Evolutionary conservation across 1,284 basidiomycete genomes (phyloP), one percentile per base, ranked within the genome.

Genomic region (Leccinum glutinopallens): DNA sequence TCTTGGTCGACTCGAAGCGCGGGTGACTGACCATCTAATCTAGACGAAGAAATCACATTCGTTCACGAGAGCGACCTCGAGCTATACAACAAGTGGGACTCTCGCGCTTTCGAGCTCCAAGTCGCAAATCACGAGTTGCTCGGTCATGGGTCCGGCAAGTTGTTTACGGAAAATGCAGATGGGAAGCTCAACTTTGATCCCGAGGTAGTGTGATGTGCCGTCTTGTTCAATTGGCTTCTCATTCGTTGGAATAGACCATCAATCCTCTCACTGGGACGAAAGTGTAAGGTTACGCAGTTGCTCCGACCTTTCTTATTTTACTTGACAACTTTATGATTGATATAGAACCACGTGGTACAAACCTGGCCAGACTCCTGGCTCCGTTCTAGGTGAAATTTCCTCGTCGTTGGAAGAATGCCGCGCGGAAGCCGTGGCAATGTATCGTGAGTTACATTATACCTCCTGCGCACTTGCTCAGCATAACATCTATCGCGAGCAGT

Each of bases 351-450:
- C 88, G 8, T 94, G 93, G 93, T 94, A 94, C 77, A 91, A 90
- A 73, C 84, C 89, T 58, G 92, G 92, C 5, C 91, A 93, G 75
- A 92, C 90, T 1, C 83, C 90, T 32, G 90, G 86, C 62, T 87
- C 91, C 4, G 88, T 93, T 5, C 81, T 94, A 2, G 92, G 92
- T 1, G 89, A 93, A 68, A 90, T 93, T 4, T 93, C 91, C 3
- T 93, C 91, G 0, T 94, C 92, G 0, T 86, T 94, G 85, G 93
- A 94, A 75, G 93, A 94, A 79, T 94, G 92, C 70, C 86, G 93
- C 29, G 92, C 92, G 3, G 93, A 94, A 77, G 85, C 90, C 5
- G 92, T 93, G 22, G 90, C 90, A 0, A 79, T 93, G 49, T 94
- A 85, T 76, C 81, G 91, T 90, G 69, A 78, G 87, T 79, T 29